phyloP scores from a whole-genome alignment of 2,329 filamentous ascomycete genomes.

The Fusarium torulosum region DNA sequence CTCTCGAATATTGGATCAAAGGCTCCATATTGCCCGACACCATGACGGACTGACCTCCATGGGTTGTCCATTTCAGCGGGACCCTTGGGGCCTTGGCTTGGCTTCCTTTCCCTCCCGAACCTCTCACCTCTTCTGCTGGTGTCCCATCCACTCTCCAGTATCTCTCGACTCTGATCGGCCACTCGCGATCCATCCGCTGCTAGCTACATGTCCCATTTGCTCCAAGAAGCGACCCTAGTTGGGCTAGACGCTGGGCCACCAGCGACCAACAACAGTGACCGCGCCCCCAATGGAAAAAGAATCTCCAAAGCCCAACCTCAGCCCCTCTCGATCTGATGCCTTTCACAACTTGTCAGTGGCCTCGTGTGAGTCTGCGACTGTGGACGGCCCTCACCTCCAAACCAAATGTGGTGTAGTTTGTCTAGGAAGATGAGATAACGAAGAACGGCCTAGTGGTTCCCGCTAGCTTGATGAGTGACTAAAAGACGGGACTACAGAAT shows the following conservation, averaged over 20 bases:
- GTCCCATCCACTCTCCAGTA: constrained; percentile 23
- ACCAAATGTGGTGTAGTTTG: constrained; percentile 31
- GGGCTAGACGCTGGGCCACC: constrained; percentile 44
- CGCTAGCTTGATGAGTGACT: constrained; percentile 30
- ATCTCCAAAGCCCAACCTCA: constrained; percentile 22
- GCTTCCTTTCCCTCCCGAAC: constrained; percentile 42
- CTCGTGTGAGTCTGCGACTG: constrained; percentile 37
- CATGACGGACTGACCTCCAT: constrained; percentile 30
- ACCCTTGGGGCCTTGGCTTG: constrained; percentile 28
- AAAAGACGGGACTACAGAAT: constrained; percentile 1
- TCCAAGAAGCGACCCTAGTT: constrained; percentile 43
- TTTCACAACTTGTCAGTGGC: constrained; percentile 37
- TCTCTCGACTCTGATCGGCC: constrained; percentile 37
- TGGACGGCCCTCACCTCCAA: constrained; percentile 42
- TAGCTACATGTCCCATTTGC: constrained; percentile 45
- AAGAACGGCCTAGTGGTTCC: constrained; percentile 33
- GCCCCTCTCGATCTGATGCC: constrained; percentile 39
- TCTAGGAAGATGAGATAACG: constrained; percentile 24
- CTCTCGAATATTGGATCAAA: constrained; percentile 20
- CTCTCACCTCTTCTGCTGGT: constrained; percentile 13
- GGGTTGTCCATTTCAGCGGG: constrained; percentile 37
- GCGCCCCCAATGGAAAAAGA: constrained; percentile 28
- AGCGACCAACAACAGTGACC: constrained; percentile 44
- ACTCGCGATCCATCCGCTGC: constrained; percentile 42
- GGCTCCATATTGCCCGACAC: constrained; percentile 26